phyloP scores from a whole-genome alignment of 176 grass and related monocot species.

The Coix lacrymajobi region DNA sequence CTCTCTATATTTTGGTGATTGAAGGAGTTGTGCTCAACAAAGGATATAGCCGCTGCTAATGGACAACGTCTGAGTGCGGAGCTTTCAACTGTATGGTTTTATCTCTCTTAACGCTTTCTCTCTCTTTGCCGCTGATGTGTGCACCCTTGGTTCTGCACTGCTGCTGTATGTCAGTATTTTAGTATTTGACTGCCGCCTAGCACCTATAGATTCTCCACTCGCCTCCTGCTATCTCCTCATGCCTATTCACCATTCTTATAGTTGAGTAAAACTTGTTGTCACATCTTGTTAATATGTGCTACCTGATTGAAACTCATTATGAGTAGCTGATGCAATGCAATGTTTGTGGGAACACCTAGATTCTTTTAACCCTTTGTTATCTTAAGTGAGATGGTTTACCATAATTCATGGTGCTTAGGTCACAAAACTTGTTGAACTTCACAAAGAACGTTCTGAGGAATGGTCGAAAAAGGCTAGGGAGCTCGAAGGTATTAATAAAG shows the following conservation, averaged over 20 bases:
- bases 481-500: too few species aligned
- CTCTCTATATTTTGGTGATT: neutral
- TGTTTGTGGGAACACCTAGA: too few species aligned
- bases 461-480: too few species aligned
- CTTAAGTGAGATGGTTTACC: too few species aligned
- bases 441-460: too few species aligned
- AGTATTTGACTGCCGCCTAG: neutral
- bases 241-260: neutral
- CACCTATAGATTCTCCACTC: neutral
- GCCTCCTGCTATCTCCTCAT: neutral
- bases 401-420: too few species aligned
- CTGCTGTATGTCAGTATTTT: neutral
- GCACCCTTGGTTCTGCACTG: neutral
- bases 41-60: constrained; percentile 66
- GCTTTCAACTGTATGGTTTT: constrained; percentile 65
- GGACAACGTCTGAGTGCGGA: constrained; percentile 65
- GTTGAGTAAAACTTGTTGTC: neutral
- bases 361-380: too few species aligned
- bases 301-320: neutral
- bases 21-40: constrained; percentile 72
- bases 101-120: neutral
- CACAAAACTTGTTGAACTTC: too few species aligned
- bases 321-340: too few species aligned
- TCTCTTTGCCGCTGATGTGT: neutral
- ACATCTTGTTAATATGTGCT: neutral